Base-by-base conservation (phyloP, 2,329 filamentous ascomycete genomes). In the Daldinia sp. region DNA sequence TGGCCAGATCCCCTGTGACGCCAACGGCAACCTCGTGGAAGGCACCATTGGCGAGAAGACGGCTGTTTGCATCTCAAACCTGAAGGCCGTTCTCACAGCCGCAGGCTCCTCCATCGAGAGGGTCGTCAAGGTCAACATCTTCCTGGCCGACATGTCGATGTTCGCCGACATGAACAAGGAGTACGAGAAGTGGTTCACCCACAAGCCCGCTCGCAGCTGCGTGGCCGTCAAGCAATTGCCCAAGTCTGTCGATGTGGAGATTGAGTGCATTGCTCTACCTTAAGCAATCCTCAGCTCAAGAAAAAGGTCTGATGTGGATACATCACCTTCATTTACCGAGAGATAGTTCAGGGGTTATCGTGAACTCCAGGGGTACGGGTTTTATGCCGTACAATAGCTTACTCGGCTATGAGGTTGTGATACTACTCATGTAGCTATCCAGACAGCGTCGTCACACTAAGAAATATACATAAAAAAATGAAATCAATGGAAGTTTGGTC, bases 91-190 rank as follows among this genome's bases (percentile, higher is more conserved):
- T 64, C 89, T 98, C 58, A 87, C 89, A 68, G 93, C 90, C 75
- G 93, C 94, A 26, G 93, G 93, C 60, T 94, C 92, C 23, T 88
- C 87, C 59, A 87, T 98, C 66, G 82, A 88, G 71, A 92, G 90
- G 81, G 91, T 97, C 53, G 92, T 98, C 83, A 97, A 98, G 87
- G 92, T 94, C 75, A 93, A 90, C 79, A 91, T 97, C 78, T 98
- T 98, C 87, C 84, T 98, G 69, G 91, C 92, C 57, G 92, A 97
- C 81, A 98, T 98, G 95, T 88, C 86, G 71, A 87, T 96, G 82
- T 98, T 98, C 78, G 90, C 87, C 56, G 89, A 89, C 79, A 93
- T 97, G 92, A 97, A 97, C 82, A 86, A 86, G 73, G 91, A 93
- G 77, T 97, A 96, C 80, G 91, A 90, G 80, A 90, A 93, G 82